Conservation (phyloP, 306 rosid species). For the Rubus idaeus region DNA sequence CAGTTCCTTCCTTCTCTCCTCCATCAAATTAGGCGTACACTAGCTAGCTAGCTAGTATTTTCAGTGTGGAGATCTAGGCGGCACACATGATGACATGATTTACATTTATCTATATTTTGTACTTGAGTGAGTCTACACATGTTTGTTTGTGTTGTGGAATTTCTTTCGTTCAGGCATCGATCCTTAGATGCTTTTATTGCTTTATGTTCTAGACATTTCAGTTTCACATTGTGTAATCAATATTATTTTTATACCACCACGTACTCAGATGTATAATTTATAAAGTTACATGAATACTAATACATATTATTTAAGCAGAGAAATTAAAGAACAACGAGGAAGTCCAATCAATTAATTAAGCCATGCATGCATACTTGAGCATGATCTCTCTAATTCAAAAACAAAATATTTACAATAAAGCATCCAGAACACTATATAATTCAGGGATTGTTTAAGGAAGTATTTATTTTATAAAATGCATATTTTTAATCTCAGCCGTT, state of each 20-base stretch:
- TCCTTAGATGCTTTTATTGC: not conserved
- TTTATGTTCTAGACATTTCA: not conserved
- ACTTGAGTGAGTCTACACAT: not conserved
- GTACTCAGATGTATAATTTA: not conserved
- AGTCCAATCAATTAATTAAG: too few relatives aligned
- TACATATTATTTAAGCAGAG: too few relatives aligned
- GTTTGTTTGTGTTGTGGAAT: not conserved
- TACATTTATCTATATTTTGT: too few relatives aligned
- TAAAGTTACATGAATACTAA: not conserved
- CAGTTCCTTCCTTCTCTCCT: conserved; percentile 18
- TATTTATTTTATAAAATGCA: too few relatives aligned
- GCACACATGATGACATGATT: not conserved
- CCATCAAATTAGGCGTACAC: conserved; percentile 14
- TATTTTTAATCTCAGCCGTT: too few relatives aligned
- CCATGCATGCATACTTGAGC: too few relatives aligned
- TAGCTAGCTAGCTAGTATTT: not conserved
- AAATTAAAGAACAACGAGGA: too few relatives aligned
- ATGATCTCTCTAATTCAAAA: too few relatives aligned
- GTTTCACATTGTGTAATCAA: not conserved
- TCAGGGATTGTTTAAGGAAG: too few relatives aligned
- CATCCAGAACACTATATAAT: too few relatives aligned
- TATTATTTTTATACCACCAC: not conserved
- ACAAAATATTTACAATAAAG: too few relatives aligned
- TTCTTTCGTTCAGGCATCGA: not conserved
- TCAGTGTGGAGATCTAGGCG: not conserved